Percentiles rank a stretch among this genome's conserved stretches.
phyloP scores from a whole-genome alignment of 352 stramenopile genomes.

The Pythium biforme region DNA sequence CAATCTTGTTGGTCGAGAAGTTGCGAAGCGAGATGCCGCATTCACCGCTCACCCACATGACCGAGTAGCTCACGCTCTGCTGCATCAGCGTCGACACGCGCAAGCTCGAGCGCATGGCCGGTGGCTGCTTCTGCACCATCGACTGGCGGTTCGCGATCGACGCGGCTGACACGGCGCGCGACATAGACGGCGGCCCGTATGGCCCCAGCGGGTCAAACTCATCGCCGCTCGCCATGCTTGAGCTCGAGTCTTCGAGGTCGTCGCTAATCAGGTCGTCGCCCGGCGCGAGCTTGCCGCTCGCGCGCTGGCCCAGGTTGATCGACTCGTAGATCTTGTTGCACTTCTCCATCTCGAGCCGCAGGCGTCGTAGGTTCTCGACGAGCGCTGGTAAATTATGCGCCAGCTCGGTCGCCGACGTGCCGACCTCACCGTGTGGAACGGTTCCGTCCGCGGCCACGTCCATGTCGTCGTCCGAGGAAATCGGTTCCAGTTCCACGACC shows the following conservation, averaged over 20 bases:
- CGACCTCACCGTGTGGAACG: conserved; percentile 32
- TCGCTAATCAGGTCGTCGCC: conserved; percentile 4
- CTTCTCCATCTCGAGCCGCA: conserved; percentile 67
- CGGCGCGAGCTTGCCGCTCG: conserved; percentile 19
- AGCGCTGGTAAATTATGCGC: conserved; percentile 61
- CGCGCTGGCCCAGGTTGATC: conserved; percentile 33
- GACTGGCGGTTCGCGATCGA: conserved; percentile 13
- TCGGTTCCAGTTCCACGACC: conserved; percentile 15
- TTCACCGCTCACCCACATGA: conserved; percentile 82
- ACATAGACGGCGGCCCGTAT: background rate
- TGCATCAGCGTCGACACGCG: conserved; percentile 15
- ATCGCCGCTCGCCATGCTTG: background rate
- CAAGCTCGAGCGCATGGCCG: conserved; percentile 17
- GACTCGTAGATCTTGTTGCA: conserved; percentile 74
- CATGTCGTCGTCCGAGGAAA: conserved; percentile 12
- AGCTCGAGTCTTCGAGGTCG: conserved; percentile 5
- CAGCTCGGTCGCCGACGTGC: conserved; percentile 42
- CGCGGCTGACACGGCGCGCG: conserved; percentile 15
- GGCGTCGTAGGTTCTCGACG: conserved; percentile 53
- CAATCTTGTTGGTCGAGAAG: conserved; percentile 72
- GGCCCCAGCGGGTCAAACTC: conserved; percentile 1
- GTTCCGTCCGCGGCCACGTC: conserved; percentile 8
- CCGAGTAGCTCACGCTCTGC: conserved; percentile 46
- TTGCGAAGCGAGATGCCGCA: conserved; percentile 84
- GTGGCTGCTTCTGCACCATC: conserved; percentile 8